Evolutionary conservation across 2,329 filamentous ascomycete species (phyloP).

Genomic region (Colletotrichum kahawae): DNA sequence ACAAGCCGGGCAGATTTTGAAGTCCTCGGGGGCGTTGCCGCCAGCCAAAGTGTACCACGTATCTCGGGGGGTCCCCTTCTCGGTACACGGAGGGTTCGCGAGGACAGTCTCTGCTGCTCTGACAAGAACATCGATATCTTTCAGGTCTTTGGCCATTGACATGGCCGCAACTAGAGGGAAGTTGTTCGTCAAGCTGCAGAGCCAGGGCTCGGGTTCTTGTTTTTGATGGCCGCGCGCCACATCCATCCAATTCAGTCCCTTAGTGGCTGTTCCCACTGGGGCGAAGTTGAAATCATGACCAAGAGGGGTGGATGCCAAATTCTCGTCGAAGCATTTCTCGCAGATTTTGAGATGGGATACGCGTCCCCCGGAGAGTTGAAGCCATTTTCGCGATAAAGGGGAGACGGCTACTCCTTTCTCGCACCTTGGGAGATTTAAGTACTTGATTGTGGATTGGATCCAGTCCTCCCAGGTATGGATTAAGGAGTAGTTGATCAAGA

Average conservation of each 20-base stretch:
- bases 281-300: conserved; percentile 26
- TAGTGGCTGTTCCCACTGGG: background rate
- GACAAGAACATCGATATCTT: conserved; percentile 32
- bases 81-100: conserved; percentile 29
- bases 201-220: background rate
- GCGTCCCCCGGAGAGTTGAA: conserved; percentile 21
- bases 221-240: background rate
- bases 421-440: conserved; percentile 30
- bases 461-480: conserved; percentile 34
- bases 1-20: conserved; percentile 38
- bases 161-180: conserved; percentile 29
- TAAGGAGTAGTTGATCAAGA: conserved; percentile 10
- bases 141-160: conserved; percentile 26
- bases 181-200: background rate
- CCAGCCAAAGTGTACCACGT: conserved; percentile 37
- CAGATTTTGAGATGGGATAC: conserved; percentile 34
- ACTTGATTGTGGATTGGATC: conserved; percentile 23
- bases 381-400: conserved; percentile 31
- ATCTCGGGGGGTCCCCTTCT: conserved; percentile 31
- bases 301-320: conserved; percentile 33
- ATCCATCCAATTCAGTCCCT: background rate
- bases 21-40: conserved; percentile 24
- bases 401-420: conserved; percentile 28
- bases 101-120: conserved; percentile 27
- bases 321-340: conserved; percentile 39